Evolutionary conservation across 2,329 filamentous ascomycete species (phyloP).

Genomic region (Calycina marina): DNA sequence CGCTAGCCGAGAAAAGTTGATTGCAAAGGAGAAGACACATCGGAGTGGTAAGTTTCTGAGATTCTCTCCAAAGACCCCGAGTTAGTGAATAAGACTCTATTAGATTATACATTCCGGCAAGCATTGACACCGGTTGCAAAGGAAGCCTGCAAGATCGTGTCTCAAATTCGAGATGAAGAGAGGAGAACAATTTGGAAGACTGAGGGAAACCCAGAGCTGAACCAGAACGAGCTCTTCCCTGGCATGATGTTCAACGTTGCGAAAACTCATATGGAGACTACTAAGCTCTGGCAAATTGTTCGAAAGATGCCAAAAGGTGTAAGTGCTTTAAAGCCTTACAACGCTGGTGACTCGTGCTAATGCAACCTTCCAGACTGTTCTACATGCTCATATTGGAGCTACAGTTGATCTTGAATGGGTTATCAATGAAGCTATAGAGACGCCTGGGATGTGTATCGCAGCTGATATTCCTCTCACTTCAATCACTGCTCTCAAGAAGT

Average conservation of each 20-base stretch:
- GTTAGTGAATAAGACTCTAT: conserved; percentile 15
- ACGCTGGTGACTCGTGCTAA: no score
- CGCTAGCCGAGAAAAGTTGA: conserved; percentile 4
- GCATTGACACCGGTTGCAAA: conserved; percentile 62
- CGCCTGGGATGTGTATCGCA: conserved; percentile 55
- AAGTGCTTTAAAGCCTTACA: no score
- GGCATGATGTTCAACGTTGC: conserved; percentile 90
- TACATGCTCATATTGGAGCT: conserved; percentile 78
- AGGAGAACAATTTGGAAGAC: conserved; percentile 60
- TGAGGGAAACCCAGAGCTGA: conserved; percentile 49
- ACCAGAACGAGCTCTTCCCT: conserved; percentile 54
- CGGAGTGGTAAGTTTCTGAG: conserved; percentile 11
- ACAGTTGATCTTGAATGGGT: conserved; percentile 77
- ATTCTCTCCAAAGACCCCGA: conserved; percentile 15
- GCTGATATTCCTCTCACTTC: conserved; percentile 35
- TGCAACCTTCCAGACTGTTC: no score
- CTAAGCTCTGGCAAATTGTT: conserved; percentile 74
- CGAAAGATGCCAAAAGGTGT: conserved; percentile 78
- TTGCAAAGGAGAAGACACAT: conserved; percentile 8
- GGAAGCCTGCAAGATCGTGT: conserved; percentile 63
- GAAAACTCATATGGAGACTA: conserved; percentile 73
- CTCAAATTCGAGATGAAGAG: conserved; percentile 62
- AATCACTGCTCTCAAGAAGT: conserved; percentile 19
- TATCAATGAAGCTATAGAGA: conserved; percentile 54
- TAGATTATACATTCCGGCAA: conserved; percentile 53